Percentiles rank a stretch among this genome's conserved stretches.
These are phyloP conservation scores for Ramaria sp. DNA, from an alignment of 768 basidiomycete genomes.

Conservation along the genomic window DNA sequence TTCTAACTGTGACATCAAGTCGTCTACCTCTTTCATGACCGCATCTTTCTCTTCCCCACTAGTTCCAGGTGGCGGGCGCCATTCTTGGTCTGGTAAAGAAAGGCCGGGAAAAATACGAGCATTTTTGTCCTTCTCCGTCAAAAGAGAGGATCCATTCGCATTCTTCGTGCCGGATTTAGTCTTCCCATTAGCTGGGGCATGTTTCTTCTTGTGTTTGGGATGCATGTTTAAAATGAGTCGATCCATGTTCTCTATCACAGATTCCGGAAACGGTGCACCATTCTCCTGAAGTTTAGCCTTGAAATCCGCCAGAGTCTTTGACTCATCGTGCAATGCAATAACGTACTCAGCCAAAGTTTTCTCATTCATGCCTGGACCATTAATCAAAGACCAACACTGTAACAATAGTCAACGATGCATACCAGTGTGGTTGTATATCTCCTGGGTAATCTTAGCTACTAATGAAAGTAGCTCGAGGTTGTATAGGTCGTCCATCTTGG, in stretches of 20 bases:
- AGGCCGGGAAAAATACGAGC: slow-evolving; percentile 87
- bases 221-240: slow-evolving; percentile 91
- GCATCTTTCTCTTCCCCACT: slow-evolving; percentile 52
- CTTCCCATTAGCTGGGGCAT: slow-evolving; percentile 26
- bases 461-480: slow-evolving; percentile 89
- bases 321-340: slow-evolving; percentile 78
- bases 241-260: slow-evolving; percentile 87
- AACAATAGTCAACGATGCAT: not conserved
- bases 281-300: slow-evolving; percentile 65
- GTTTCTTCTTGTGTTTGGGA: slow-evolving; percentile 86
- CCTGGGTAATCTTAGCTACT: slow-evolving; percentile 85
- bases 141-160: slow-evolving; percentile 19
- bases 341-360: slow-evolving; percentile 94
- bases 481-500: slow-evolving; percentile 57
- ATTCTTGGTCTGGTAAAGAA: slow-evolving; percentile 67
- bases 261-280: slow-evolving; percentile 80
- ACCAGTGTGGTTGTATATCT: slow-evolving; percentile 73
- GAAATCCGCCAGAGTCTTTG: slow-evolving; percentile 71
- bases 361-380: slow-evolving; percentile 58
- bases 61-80: slow-evolving; percentile 33
- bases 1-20: slow-evolving; percentile 71
- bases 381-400: not conserved
- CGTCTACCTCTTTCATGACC: slow-evolving; percentile 81
- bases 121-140: slow-evolving; percentile 61
- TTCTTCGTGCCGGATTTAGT: slow-evolving; percentile 22